Base-by-base conservation (phyloP, 306 rosid genomes). In the Malus orientalis region DNA sequence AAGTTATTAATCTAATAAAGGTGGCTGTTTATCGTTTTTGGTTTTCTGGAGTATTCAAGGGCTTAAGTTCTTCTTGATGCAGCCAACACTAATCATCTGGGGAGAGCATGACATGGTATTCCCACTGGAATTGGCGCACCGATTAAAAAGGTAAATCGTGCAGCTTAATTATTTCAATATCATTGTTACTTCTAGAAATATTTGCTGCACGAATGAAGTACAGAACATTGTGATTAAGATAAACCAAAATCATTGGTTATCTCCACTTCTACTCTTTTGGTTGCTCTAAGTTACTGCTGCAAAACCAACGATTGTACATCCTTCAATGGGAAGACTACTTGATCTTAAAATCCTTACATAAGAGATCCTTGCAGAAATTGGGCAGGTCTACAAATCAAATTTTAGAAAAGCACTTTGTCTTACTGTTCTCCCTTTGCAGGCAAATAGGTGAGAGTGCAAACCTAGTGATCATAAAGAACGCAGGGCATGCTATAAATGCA, bases 71-170 rank as follows among this genome's bases (percentile, higher is more conserved):
- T 78, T 45, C 20, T 79, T 71, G 62, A 57, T 84, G 84, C 90
- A 95, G 98, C 92, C 92, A 32, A 85, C 97, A 36, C 84, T 87
- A 25, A 79, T 94, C 69, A 78, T 94, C 59, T 94, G 98, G 97
- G 98, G 98, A 81, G 98, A 91, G 77, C 82, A 86, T 47, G 98
- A 94, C 85, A 67, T 16, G 65, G 80, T 94, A 47, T 94, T 91
- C 84, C 98, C 98, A 14, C 42, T 94, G 76, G 98, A 92, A 81
- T 87, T 94, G 76, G 98, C 91, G 2, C 85, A 89, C 83, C 93
- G 97, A 74, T 77, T 94, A 36, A 78, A 86, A 84, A 82, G 96
- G 98, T 91, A 74, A 58, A 59, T 68, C 71, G 11, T 11, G 29
- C 18, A 79, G 2, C 20, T 76, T 57, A 32, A 4, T 74, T 42